phyloP scores from a whole-genome alignment of 208 protist genomes.

The Wallacemonas sp. region DNA sequence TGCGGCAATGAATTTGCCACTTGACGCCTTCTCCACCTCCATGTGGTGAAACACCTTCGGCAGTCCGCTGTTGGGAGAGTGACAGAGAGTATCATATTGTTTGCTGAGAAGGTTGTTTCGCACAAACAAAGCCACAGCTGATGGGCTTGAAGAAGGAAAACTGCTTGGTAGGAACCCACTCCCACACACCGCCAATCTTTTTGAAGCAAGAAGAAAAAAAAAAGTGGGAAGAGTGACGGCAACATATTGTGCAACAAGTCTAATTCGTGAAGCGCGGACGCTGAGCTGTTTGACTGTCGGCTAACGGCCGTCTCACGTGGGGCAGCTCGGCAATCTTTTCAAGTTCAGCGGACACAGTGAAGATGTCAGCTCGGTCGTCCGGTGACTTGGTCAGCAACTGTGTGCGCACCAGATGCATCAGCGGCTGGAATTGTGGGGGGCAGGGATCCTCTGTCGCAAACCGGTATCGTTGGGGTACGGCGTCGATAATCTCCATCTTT shows the following conservation, averaged over 20 bases:
- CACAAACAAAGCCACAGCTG: no score
- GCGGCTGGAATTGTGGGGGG: conserved; percentile 33
- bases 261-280: conserved; percentile 37
- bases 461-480: conserved; percentile 44
- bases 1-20: no score
- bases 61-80: no score
- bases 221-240: no score
- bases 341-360: conserved; percentile 44
- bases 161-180: no score
- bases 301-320: conserved; percentile 20
- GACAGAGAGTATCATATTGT: no score
- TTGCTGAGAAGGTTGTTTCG: no score
- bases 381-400: conserved; percentile 68
- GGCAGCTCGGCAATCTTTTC: conserved; percentile 31
- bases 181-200: no score
- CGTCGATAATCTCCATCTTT: conserved; percentile 61
- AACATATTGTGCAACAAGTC: no score
- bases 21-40: no score
- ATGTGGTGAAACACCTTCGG: no score
- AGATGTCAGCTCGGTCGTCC: conserved; percentile 53
- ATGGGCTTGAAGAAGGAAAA: no score
- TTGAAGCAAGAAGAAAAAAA: conserved; percentile 20
- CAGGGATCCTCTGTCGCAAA: conserved; percentile 11
- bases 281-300: conserved; percentile 47
- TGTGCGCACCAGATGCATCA: conserved; percentile 49